Conservation (phyloP, 2,329 filamentous ascomycete genomes). For the Beauveria brongniartii region DNA sequence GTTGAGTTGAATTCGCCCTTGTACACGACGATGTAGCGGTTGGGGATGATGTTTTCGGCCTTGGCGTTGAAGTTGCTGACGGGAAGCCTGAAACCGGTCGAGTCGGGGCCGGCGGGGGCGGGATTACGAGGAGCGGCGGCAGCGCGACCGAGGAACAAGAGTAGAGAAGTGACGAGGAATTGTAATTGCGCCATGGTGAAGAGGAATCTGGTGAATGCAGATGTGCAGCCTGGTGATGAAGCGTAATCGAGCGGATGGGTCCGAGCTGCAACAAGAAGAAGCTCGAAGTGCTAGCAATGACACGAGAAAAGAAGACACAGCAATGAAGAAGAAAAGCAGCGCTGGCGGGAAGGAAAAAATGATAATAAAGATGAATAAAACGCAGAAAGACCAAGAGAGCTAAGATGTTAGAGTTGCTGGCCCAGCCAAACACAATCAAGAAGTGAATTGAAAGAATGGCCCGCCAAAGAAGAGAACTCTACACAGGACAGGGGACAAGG, state of each 20-base stretch:
- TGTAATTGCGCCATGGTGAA: constrained; percentile 7
- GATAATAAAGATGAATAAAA: constrained; percentile 13
- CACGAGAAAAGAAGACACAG: not conserved
- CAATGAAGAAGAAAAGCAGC: constrained; percentile 14
- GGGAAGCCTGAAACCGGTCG: constrained; percentile 30
- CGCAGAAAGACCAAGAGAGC: constrained; percentile 9
- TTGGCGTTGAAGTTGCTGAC: constrained; percentile 45
- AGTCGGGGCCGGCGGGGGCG: constrained; percentile 12
- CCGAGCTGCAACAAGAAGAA: not conserved
- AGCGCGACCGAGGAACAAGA: constrained; percentile 15
- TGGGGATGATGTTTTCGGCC: constrained; percentile 40
- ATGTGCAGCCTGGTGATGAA: not conserved
- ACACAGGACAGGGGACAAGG: not conserved
- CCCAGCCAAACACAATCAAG: constrained; percentile 4
- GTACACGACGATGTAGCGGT: constrained; percentile 59
- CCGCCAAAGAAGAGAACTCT: not conserved
- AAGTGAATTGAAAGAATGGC: not conserved
- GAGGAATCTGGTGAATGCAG: not conserved
- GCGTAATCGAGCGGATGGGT: no score
- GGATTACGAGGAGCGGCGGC: constrained; percentile 18
- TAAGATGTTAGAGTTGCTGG: not conserved
- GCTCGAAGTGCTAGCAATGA: not conserved
- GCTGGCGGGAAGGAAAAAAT: not conserved
- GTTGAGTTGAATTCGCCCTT: constrained; percentile 43
- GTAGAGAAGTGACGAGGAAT: not conserved